Percentiles rank a stretch among this genome's conserved stretches.
These are phyloP conservation scores for Fusarium tjaetaba DNA, from an alignment of 2,329 filamentous ascomycete species.

Conservation along the genomic window DNA sequence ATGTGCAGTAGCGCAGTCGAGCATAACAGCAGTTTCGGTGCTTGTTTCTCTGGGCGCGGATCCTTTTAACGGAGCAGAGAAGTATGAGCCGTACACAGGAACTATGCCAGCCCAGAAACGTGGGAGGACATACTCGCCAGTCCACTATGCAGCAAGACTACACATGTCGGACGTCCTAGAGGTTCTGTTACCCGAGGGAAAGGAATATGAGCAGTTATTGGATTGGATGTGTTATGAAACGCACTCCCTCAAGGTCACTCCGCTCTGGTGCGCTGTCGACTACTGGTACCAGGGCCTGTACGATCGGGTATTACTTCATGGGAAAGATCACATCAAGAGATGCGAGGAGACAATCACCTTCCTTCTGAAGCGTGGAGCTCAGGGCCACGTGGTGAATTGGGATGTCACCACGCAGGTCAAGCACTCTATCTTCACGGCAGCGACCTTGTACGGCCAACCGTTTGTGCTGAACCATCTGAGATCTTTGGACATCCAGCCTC, in stretches of 20 bases:
- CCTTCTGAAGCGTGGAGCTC: neutral
- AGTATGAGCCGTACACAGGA: neutral
- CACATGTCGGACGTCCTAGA: neutral
- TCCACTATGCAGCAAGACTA: neutral
- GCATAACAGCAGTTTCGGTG: neutral
- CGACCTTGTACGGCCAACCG: neutral
- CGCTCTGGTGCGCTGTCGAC: neutral
- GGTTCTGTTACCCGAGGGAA: neutral
- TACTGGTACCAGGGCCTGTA: neutral
- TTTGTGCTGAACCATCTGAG: neutral
- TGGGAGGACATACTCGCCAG: neutral
- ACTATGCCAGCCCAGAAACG: neutral
- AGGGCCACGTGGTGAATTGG: neutral
- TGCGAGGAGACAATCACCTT: neutral
- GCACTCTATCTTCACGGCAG: neutral
- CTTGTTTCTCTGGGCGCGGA: fast-evolving
- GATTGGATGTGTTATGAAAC: neutral
- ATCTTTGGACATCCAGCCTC: neutral
- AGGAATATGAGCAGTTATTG: neutral
- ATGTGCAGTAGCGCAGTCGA: fast-evolving
- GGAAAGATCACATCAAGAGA: neutral
- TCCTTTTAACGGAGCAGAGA: neutral
- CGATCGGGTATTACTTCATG: fast-evolving
- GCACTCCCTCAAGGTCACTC: neutral
- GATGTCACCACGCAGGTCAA: neutral